Base-by-base conservation (phyloP, 352 stramenopile genomes). In the Phytophthora meadii region DNA sequence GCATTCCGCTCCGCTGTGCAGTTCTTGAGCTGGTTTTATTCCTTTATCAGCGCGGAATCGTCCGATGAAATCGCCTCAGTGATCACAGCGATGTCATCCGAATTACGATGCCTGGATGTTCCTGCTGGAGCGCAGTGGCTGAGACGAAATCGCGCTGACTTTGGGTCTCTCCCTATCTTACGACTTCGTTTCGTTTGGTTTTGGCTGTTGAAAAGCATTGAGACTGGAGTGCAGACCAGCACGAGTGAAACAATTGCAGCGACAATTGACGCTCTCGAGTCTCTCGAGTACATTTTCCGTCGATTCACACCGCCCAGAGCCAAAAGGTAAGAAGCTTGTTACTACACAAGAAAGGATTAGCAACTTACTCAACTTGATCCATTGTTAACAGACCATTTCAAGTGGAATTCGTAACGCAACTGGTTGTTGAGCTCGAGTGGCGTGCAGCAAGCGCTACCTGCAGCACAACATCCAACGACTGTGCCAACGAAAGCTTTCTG, bases 351-450 rank as follows among this genome's bases (percentile, higher is more conserved):
- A 22, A 8, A 15, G 19, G 11, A 59, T 28, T n/a, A 7, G 7
- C 58, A 19, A 52, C 24, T 40, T 41, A 11, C 11, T 49, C 8
- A 22, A 25, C 9, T 40, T 62, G 27, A 4, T 27, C 51, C 44
- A 11, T 0, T 61, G 28, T 39, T 52, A 25, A 12, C 24, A 89
- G 79, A 8, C 19, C 55, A 7, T 90, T 85, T 58, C 82, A 90
- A 65, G 61, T 84, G 12, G 82, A 89, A 53, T 30, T 87, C 0
- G 71, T 86, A 15, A 61, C 72, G 2, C 65, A 83, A 55, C 64
- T 90, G 15, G 22, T 90, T 2, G 42, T 71, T 15, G 79, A 89
- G 45, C 56, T 90, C 32, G 79, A 89, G 42, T 90, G 82, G 82
- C 68, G 74, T 2, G 55, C 64, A 47, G 61, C 51, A 51, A 64